These are phyloP conservation scores for Eragrostis tef DNA, from an alignment of 202 grass and related monocot species.

Conservation along the genomic window DNA sequence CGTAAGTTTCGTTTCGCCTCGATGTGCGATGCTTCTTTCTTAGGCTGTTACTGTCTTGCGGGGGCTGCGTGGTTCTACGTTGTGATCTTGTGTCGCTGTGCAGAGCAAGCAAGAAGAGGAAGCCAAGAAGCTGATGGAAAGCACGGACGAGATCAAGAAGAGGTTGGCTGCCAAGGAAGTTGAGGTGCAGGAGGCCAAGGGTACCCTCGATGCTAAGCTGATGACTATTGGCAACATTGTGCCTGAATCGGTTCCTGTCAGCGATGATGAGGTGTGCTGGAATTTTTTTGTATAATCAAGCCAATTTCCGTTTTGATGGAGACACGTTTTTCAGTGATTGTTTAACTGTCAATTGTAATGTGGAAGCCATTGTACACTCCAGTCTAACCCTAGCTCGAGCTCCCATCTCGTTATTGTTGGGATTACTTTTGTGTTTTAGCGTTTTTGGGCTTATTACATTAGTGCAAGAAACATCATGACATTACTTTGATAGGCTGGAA, in stretches of 20 bases:
- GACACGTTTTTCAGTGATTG: background rate
- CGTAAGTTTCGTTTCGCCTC: constrained; percentile 39
- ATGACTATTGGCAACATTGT: constrained; percentile 80
- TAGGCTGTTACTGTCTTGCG: too few species aligned
- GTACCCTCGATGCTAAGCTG: constrained; percentile 65
- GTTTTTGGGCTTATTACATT: background rate
- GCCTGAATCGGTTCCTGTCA: constrained; percentile 73
- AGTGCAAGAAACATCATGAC: background rate
- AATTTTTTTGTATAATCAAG: background rate
- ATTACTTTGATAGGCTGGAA: background rate
- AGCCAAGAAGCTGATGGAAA: constrained; percentile 66
- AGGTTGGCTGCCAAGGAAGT: constrained; percentile 68
- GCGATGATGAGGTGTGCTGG: constrained; percentile 66
- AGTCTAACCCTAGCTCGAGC: background rate
- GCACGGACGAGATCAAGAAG: constrained; percentile 85
- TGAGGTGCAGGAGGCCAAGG: constrained; percentile 90
- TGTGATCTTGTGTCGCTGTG: background rate
- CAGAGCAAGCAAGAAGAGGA: constrained; percentile 74
- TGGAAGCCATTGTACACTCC: background rate
- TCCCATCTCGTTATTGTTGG: background rate
- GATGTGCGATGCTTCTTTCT: background rate
- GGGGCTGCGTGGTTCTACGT: background rate
- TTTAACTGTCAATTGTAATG: background rate
- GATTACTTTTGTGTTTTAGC: constrained; percentile 1
- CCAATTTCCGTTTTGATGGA: background rate